Evolutionary conservation across 2,329 filamentous ascomycete genomes (phyloP).

Genomic region (Trichoderma sp.): DNA sequence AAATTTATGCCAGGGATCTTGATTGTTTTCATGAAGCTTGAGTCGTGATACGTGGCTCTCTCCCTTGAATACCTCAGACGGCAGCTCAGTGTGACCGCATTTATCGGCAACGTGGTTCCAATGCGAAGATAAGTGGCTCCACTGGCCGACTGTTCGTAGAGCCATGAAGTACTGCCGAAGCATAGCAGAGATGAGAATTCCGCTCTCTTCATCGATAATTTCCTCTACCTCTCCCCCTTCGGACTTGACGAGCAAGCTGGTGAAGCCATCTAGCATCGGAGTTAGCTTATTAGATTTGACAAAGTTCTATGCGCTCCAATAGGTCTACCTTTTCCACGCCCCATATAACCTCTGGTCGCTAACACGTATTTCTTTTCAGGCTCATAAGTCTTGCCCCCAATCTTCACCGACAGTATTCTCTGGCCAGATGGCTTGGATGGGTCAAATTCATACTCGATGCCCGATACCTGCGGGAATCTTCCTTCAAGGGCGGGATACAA

Average conservation of each 20-base stretch:
- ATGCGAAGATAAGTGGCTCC: constrained; percentile 71
- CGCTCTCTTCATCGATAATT: constrained; percentile 82
- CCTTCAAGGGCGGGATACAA: constrained; percentile 81
- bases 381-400: constrained; percentile 64
- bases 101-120: constrained; percentile 67
- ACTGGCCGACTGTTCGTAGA: constrained; percentile 76
- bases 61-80: constrained; percentile 34
- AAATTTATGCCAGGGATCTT: constrained; percentile 41
- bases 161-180: constrained; percentile 90
- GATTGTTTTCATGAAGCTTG: constrained; percentile 30
- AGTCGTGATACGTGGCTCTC: constrained; percentile 39
- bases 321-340: constrained; percentile 65
- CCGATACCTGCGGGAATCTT: constrained; percentile 83
- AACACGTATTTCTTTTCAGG: constrained; percentile 67
- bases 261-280: constrained; percentile 66
- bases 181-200: constrained; percentile 82
- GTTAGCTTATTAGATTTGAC: constrained; percentile 26
- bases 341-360: constrained; percentile 87
- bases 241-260: constrained; percentile 70
- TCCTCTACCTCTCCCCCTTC: constrained; percentile 78
- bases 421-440: constrained; percentile 60
- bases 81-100: constrained; percentile 54
- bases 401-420: constrained; percentile 62
- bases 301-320: neutral
- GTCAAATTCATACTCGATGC: constrained; percentile 75